These are phyloP conservation scores for Botryotinia narcissicola DNA, from an alignment of 2,329 filamentous ascomycete species.

Conservation along the genomic window DNA sequence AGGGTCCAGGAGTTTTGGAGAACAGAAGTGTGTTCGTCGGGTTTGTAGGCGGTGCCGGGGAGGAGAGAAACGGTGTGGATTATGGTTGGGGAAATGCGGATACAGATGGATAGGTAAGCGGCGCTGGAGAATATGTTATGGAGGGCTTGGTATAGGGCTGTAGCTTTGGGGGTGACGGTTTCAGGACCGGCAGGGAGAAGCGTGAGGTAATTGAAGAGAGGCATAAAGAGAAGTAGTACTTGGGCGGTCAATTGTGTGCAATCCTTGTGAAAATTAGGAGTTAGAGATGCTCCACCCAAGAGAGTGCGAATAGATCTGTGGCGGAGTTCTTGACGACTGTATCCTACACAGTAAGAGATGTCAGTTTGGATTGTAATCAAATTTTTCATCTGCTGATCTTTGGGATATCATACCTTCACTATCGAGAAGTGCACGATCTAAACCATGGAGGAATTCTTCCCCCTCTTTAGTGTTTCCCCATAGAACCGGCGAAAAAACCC, in stretches of 20 bases:
- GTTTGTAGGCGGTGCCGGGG: conserved; percentile 26
- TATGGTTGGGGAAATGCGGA: conserved; percentile 32
- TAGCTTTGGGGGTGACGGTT: conserved; percentile 14
- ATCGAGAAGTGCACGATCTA: conserved; percentile 30
- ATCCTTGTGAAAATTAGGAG: conserved; percentile 42
- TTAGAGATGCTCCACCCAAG: conserved; percentile 24
- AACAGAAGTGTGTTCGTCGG: conserved; percentile 26
- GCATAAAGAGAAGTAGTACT: conserved; percentile 41
- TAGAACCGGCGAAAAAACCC: conserved; percentile 32
- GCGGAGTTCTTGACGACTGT: conserved; percentile 28
- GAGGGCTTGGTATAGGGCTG: conserved; percentile 29
- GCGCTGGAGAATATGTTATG: conserved; percentile 33
- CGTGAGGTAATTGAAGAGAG: conserved; percentile 30
- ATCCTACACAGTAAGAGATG: conserved; percentile 25
- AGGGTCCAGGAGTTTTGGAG: conserved; percentile 17
- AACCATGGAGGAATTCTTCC: conserved; percentile 26
- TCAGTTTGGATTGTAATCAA: conserved; percentile 15
- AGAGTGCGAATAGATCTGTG: conserved; percentile 27
- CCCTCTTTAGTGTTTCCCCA: conserved; percentile 31
- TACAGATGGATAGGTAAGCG: conserved; percentile 30
- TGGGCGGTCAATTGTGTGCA: conserved; percentile 52
- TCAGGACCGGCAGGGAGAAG: conserved; percentile 11
- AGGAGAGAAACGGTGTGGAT: conserved; percentile 26
- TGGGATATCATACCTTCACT: conserved; percentile 28
- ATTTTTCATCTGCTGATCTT: background rate